Evolutionary conservation across 441 rosid genomes (phyloP).

Genomic region (Pelargonium australe): DNA sequence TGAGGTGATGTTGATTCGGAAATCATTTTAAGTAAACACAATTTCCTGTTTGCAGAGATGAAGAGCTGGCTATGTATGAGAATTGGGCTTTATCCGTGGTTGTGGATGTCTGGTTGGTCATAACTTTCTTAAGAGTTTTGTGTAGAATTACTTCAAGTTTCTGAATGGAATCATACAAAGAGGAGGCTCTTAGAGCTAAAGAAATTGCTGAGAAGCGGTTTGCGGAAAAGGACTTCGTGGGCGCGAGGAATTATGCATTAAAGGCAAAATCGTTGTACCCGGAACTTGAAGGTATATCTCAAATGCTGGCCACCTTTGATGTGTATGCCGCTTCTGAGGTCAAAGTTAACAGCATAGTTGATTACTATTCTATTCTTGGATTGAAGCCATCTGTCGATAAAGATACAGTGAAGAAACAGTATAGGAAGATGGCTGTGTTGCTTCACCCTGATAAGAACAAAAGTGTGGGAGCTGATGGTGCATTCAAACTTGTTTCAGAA

Average conservation of each 20-base stretch:
- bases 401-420: conserved; percentile 83
- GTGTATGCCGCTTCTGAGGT: conserved; percentile 74
- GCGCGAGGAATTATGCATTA: conserved; percentile 71
- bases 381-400: conserved; percentile 82
- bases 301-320: conserved; percentile 85
- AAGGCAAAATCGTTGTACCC: conserved; percentile 77
- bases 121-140: conserved; percentile 32
- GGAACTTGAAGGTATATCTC: conserved; percentile 79
- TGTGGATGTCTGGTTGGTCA: conserved; percentile 22
- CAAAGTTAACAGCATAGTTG: conserved; percentile 55
- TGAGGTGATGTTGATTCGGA: background rate
- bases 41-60: conserved; percentile 38
- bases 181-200: conserved; percentile 78
- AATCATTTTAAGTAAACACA: conserved; percentile 15
- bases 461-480: conserved; percentile 94
- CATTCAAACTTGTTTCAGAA: conserved; percentile 87
- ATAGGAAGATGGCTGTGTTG: conserved; percentile 77
- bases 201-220: conserved; percentile 84
- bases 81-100: conserved; percentile 23
- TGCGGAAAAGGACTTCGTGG: conserved; percentile 62
- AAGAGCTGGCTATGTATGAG: conserved; percentile 29
- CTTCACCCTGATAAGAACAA: conserved; percentile 96
- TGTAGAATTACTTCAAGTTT: conserved; percentile 21
- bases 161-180: conserved; percentile 63
- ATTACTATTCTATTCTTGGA: conserved; percentile 80